Evolutionary conservation across 2,329 filamentous ascomycete species (phyloP), one percentile per base, ranked within the genome.

Genomic region (Pseudonectria foliicola): DNA sequence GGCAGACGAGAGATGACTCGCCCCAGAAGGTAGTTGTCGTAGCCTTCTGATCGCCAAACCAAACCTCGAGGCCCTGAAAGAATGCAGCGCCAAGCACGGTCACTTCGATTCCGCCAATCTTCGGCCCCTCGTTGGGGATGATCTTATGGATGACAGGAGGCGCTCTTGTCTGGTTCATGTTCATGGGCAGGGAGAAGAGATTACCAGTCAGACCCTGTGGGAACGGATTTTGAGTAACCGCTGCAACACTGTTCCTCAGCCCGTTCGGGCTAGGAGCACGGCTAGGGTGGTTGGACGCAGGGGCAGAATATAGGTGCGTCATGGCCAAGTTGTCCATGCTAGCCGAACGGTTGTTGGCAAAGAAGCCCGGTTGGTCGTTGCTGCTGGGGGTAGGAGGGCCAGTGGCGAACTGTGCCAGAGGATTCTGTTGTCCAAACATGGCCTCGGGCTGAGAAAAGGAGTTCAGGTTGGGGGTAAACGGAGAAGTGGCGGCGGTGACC

Each of bases 1-100:
- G 67, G 49, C 85, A 90, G 34, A 89, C 82, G 13, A 93, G 65
- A n/a, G 83, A 83, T 39, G 80, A 80, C 43, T 85, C 76, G 29
- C 84, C 82, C 83, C 84, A 90, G 55, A 76, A 92, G 0, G 83
- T 86, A 2, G 85, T 89, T 0, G 82, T 85, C 0, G 82, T 71
- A 2, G 75, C 74, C 46, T 67, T 70, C 31, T 68, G 63, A 24
- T 72, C 65, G 14, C 89, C 89, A 57, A 95, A 95, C 60, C 88
- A 83, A 35, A 95, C 85, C 43, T 89, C 84, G 42, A 93, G 71
- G 2, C 60, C 83, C 42, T 74, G 81, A 44, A 79, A 81, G 56
- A 95, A 94, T 11, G 81, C 78, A 44, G 80, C 84, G 13, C 89
- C 88, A 7, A 94, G 68, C 37, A 92, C 75, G 0, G 85, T 90